Conservation (phyloP, 768 basidiomycete species). For the Termitomyces bulborhizus region DNA sequence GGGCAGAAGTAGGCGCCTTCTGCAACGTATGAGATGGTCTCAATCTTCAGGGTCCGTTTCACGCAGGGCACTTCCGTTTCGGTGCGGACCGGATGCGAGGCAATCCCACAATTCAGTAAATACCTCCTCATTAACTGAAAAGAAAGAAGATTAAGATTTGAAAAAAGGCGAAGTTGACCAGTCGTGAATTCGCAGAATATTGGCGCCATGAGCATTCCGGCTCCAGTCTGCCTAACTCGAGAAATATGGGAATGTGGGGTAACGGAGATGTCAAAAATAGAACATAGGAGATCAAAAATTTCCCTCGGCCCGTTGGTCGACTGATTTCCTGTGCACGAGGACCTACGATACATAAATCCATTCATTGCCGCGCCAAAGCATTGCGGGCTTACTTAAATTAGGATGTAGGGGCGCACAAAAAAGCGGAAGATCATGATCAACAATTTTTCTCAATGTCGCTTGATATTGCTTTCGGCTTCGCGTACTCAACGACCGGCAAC, state of each 20-base stretch:
- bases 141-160: too few relatives aligned
- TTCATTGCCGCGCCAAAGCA: background rate
- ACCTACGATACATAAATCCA: background rate
- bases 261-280: background rate
- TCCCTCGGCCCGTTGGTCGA: background rate
- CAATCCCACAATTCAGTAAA: too few relatives aligned
- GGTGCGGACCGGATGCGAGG: background rate
- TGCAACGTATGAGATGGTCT: too few relatives aligned
- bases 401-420: background rate
- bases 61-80: background rate
- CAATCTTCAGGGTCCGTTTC: too few relatives aligned
- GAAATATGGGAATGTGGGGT: background rate
- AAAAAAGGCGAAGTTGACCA: too few relatives aligned
- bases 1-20: too few relatives aligned
- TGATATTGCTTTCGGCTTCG: constrained; percentile 2
- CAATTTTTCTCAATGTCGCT: background rate
- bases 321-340: background rate
- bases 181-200: background rate
- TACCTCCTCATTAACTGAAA: too few relatives aligned
- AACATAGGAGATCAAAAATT: background rate
- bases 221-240: background rate
- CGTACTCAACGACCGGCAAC: background rate
- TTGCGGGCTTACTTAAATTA: background rate
- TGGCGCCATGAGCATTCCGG: background rate
- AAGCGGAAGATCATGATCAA: background rate